phyloP scores from a whole-genome alignment of 345 rosid species.

The Bretschneidera sinensis region DNA sequence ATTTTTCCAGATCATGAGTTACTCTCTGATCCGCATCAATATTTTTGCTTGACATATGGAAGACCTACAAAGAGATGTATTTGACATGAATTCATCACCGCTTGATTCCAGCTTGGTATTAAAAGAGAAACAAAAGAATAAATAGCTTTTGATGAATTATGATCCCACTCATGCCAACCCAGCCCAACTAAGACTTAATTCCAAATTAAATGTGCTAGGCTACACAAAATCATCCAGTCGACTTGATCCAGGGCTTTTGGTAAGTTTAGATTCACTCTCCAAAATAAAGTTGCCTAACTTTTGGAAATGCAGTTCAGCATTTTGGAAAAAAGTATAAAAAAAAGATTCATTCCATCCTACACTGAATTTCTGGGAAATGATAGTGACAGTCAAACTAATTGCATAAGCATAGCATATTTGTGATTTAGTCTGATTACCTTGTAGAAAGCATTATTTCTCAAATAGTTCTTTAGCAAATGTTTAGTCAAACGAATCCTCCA shows the following conservation, averaged over 20 bases:
- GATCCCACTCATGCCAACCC: background rate
- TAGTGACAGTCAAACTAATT: background rate
- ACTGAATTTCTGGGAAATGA: background rate
- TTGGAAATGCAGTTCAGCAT: background rate
- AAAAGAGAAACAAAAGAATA: background rate
- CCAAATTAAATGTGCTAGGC: background rate
- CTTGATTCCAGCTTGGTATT: background rate
- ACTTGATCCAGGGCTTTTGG: background rate
- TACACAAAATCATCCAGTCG: background rate
- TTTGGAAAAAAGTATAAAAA: background rate
- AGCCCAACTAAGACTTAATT: too few species aligned
- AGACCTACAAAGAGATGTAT: constrained; percentile 48
- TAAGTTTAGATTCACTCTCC: too few species aligned
- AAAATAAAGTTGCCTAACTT: too few species aligned
- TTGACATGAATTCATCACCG: constrained; percentile 5
- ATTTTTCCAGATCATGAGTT: constrained; percentile 88
- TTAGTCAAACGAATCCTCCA: constrained; percentile 95
- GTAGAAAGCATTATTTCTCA: constrained; percentile 94
- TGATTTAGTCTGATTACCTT: constrained; percentile 44
- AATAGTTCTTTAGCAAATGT: constrained; percentile 78
- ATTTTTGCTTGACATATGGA: constrained; percentile 77
- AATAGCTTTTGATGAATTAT: background rate
- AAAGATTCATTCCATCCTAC: too few species aligned
- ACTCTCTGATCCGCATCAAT: constrained; percentile 97
- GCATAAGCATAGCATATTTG: constrained; percentile 13